Conservation (phyloP, 2,329 filamentous ascomycete species). For the Colletotrichum magnum region DNA sequence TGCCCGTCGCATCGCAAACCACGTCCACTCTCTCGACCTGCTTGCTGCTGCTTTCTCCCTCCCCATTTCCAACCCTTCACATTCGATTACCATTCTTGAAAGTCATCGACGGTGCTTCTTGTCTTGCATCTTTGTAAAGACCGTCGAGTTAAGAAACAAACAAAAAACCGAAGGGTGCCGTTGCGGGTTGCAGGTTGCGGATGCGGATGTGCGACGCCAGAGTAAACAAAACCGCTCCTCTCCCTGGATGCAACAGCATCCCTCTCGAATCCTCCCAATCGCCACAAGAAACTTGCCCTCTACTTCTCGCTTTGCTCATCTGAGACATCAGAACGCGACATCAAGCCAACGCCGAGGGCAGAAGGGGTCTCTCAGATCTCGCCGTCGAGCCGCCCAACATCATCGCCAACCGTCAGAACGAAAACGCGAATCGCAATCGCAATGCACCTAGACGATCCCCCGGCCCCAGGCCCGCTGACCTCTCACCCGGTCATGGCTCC, state of each 20-base stretch:
- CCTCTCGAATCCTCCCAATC: constrained; percentile 5
- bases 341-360: constrained; percentile 1
- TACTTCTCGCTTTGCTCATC: neutral
- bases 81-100: neutral
- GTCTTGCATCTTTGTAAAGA: neutral
- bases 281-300: neutral
- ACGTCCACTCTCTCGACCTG: neutral
- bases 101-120: neutral
- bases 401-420: neutral
- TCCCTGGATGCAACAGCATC: constrained; percentile 18
- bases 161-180: too few species aligned
- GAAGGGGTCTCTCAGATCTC: neutral
- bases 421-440: constrained; percentile 3
- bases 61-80: neutral
- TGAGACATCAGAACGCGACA: too few species aligned
- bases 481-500: constrained; percentile 38
- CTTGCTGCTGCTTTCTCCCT: neutral
- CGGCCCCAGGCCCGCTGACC: constrained; percentile 37
- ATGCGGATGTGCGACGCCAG: constrained; percentile 22
- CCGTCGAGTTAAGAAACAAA: too few species aligned
- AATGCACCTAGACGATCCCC: constrained; percentile 30
- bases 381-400: neutral
- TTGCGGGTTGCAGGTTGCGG: neutral
- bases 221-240: constrained; percentile 35
- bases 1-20: constrained; percentile 22